Percentiles rank a stretch among this genome's conserved stretches.
Conservation (phyloP, 1,139 yeast genomes). For the Scheffersomyces insectosa region DNA sequence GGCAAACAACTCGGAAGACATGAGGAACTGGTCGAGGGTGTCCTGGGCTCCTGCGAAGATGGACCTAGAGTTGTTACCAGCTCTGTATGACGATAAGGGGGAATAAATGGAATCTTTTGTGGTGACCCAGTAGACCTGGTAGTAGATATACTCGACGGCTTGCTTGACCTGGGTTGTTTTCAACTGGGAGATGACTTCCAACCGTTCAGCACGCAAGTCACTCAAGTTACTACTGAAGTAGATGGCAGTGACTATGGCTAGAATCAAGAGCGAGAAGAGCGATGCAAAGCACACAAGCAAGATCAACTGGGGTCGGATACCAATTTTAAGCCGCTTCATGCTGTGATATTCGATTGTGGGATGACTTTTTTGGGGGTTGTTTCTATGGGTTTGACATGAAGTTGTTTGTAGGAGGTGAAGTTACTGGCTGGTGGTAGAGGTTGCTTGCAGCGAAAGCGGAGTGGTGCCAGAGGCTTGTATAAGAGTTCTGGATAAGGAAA, state of each 20-base stretch:
- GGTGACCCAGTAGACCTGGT: slow-evolving; percentile 71
- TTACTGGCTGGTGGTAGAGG: too few species aligned
- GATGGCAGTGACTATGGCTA: slow-evolving; percentile 79
- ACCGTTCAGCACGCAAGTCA: slow-evolving; percentile 64
- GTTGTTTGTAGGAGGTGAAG: background rate
- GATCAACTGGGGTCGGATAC: slow-evolving; percentile 71
- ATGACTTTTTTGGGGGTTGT: background rate
- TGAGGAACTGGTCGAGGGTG: slow-evolving; percentile 58
- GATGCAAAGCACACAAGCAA: slow-evolving; percentile 78
- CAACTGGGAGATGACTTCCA: slow-evolving; percentile 76
- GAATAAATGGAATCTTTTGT: slow-evolving; percentile 58
- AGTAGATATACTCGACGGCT: slow-evolving; percentile 59
- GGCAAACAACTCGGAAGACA: slow-evolving; percentile 63
- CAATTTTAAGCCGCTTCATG: slow-evolving; percentile 49
- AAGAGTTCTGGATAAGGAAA: too few species aligned
- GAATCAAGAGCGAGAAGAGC: slow-evolving; percentile 67
- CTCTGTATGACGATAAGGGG: slow-evolving; percentile 63
- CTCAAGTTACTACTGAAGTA: slow-evolving; percentile 70
- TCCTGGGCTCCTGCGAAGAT: slow-evolving; percentile 44
- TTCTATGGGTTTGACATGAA: background rate
- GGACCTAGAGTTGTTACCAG: slow-evolving; percentile 61
- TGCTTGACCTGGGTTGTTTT: slow-evolving; percentile 81
- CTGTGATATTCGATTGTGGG: slow-evolving; percentile 6
- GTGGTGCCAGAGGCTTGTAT: too few species aligned
- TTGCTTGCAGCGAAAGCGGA: too few species aligned